phyloP scores from a whole-genome alignment of 2,329 filamentous ascomycete genomes.

The Chaetoscypha palmicola region DNA sequence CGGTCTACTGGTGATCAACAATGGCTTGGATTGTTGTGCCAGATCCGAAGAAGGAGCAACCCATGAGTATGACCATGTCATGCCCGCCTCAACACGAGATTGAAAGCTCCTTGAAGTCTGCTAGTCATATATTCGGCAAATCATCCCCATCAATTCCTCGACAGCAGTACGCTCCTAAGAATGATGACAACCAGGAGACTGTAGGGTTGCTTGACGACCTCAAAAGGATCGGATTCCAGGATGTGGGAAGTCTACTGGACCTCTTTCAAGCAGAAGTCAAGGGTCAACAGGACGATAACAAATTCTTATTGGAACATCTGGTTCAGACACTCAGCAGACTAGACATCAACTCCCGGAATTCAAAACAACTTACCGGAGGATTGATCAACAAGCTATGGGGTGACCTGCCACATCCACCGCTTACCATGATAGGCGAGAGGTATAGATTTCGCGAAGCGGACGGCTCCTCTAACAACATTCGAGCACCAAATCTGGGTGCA shows the following conservation, averaged over 20 bases:
- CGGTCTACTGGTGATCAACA: neutral
- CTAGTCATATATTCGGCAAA: slow-evolving; percentile 26
- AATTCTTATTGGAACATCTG: slow-evolving; percentile 42
- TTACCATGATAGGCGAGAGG: slow-evolving; percentile 39
- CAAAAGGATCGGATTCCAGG: slow-evolving; percentile 38
- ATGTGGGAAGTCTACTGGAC: slow-evolving; percentile 52
- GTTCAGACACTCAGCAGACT: slow-evolving; percentile 45
- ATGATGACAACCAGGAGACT: slow-evolving; percentile 26
- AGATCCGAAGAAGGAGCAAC: neutral
- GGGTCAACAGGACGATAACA: slow-evolving; percentile 58
- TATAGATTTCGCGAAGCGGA: slow-evolving; percentile 39
- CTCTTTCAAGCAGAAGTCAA: slow-evolving; percentile 56
- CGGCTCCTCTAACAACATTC: slow-evolving; percentile 45
- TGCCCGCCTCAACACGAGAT: neutral
- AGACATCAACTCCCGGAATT: slow-evolving; percentile 43
- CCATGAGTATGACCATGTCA: too few species aligned
- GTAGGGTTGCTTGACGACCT: slow-evolving; percentile 38
- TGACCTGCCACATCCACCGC: slow-evolving; percentile 44
- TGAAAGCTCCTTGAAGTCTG: neutral
- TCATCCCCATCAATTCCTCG: slow-evolving; percentile 35
- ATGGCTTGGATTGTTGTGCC: neutral
- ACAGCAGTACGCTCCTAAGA: slow-evolving; percentile 32
- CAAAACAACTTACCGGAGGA: slow-evolving; percentile 39
- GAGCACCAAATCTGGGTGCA: slow-evolving; percentile 53
- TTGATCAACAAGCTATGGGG: slow-evolving; percentile 48